These are phyloP conservation scores for Colletotrichum sp. DNA, from an alignment of 2,329 filamentous ascomycete species.

Conservation along the genomic window DNA sequence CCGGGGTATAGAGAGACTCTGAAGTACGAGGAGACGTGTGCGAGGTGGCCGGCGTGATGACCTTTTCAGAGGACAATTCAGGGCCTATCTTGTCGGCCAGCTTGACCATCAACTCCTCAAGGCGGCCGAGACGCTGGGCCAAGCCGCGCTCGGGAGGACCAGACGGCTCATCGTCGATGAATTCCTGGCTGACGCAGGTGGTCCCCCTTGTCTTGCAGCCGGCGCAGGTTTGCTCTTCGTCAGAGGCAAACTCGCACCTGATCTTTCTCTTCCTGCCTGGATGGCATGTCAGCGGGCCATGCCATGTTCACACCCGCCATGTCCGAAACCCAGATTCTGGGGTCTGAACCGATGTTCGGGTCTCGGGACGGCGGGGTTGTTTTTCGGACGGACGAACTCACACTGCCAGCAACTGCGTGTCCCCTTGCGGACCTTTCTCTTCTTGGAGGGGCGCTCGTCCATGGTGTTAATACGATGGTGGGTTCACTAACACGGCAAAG, in stretches of 20 bases:
- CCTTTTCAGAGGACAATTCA: background rate
- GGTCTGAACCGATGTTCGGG: background rate
- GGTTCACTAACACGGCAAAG: background rate
- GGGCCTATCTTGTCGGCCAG: conserved; percentile 32
- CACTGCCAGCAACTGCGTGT: conserved; percentile 65
- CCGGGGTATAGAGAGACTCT: conserved; percentile 33
- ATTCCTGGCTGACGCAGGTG: conserved; percentile 54
- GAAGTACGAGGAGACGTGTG: conserved; percentile 39
- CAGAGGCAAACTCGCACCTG: conserved; percentile 48
- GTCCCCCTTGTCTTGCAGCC: conserved; percentile 49
- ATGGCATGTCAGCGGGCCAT: background rate
- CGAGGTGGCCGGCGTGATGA: conserved; percentile 26
- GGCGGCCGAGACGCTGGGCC: conserved; percentile 46
- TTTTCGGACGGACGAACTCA: conserved; percentile 34
- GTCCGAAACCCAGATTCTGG: background rate
- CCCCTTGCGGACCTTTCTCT: conserved; percentile 56
- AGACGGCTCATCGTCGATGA: conserved; percentile 33
- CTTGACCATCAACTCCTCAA: conserved; percentile 52
- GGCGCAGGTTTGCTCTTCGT: conserved; percentile 44
- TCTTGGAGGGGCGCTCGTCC: conserved; percentile 28
- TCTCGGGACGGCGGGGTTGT: background rate
- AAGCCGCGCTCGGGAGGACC: conserved; percentile 40
- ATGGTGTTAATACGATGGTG: background rate
- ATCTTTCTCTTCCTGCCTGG: conserved; percentile 49
- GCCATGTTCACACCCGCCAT: background rate